Evolutionary conservation across 495 filamentous ascomycete genomes (phyloP).

Genomic region (Neurospora sp.): DNA sequence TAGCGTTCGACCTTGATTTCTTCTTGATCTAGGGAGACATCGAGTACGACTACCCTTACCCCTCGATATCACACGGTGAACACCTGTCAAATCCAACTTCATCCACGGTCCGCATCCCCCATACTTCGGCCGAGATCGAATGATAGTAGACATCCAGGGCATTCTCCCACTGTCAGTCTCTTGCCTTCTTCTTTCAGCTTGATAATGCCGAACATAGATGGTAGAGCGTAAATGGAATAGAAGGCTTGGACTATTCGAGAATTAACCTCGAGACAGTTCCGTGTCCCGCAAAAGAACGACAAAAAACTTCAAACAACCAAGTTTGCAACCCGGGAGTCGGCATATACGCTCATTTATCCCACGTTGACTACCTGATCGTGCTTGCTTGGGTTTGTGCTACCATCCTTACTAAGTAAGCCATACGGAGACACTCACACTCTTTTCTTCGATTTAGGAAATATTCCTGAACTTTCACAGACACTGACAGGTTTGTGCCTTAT

Average conservation of each 20-base stretch:
- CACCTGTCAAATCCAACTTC: neutral
- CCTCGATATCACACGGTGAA: neutral
- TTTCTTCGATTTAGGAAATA: neutral
- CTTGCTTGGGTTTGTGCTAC: neutral
- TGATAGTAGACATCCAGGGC: too few relatives aligned
- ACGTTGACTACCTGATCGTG: neutral
- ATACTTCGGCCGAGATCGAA: too few relatives aligned
- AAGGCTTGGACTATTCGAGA: neutral
- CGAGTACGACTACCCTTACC: neutral
- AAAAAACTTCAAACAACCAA: neutral
- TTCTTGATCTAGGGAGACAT: neutral
- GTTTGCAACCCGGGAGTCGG: neutral
- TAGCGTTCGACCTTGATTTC: neutral
- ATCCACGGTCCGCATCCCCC: neutral
- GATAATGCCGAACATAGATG: too few relatives aligned
- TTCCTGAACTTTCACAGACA: neutral
- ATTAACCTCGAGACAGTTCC: neutral
- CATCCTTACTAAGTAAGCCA: neutral
- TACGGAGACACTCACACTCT: neutral
- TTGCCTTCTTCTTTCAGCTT: too few relatives aligned
- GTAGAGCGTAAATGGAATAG: neutral
- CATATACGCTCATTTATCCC: neutral
- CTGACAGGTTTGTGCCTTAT: neutral
- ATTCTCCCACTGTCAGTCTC: too few relatives aligned
- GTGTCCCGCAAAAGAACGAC: neutral